A percentile compares a stretch with the other conserved stretches of the same genome.
phyloP scores from a whole-genome alignment of 2,329 filamentous ascomycete genomes.

The Colletotrichum sp. region DNA sequence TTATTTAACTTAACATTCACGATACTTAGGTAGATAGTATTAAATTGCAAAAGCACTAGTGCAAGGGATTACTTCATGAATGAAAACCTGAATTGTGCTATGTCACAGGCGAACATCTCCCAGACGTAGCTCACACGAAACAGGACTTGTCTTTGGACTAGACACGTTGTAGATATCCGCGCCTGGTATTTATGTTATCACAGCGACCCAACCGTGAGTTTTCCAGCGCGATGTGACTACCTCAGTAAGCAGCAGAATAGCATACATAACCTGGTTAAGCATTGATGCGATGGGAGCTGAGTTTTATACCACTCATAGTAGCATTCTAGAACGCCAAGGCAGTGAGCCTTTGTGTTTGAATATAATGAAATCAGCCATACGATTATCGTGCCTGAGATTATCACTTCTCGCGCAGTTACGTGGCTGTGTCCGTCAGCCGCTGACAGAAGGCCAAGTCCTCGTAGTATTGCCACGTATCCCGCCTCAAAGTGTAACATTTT shows the following conservation, averaged over 20 bases:
- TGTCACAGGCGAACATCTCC: accelerated
- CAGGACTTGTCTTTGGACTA: neutral
- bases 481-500: neutral
- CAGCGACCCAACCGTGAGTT: neutral
- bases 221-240: neutral
- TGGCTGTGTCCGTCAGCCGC: neutral
- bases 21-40: too few relatives aligned
- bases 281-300: neutral
- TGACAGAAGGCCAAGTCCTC: neutral
- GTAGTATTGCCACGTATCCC: neutral
- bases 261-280: neutral
- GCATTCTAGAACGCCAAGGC: neutral
- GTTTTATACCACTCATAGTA: neutral
- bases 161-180: neutral
- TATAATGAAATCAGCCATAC: neutral
- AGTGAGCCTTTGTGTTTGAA: neutral
- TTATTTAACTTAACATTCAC: too few relatives aligned
- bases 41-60: too few relatives aligned
- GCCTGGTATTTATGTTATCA: neutral
- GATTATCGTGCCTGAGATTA: neutral
- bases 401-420: neutral
- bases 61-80: too few relatives aligned
- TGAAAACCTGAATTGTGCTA: neutral
- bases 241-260: neutral
- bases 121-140: neutral